Conservation (phyloP, 371 early-diverging fungal species). For the Zychaea mexicana region DNA sequence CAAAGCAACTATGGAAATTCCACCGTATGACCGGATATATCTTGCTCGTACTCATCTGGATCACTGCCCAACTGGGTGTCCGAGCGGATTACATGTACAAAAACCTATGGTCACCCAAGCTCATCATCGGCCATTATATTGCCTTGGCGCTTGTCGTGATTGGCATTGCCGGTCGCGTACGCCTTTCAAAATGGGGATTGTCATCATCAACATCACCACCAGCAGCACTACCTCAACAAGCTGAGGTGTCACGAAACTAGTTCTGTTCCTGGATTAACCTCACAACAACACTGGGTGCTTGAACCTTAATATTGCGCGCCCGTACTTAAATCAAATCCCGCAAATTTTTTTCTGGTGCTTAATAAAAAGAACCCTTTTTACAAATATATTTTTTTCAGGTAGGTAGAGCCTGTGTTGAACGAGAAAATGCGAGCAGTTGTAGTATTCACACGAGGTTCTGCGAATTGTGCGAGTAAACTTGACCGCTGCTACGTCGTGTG, state of each 20-base stretch:
- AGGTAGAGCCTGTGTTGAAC: too few species aligned
- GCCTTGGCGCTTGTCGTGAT: conserved; percentile 25
- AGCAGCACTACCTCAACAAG: too few species aligned
- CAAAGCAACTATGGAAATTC: conserved; percentile 34
- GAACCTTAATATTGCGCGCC: too few species aligned
- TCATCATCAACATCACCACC: neutral
- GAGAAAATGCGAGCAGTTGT: too few species aligned
- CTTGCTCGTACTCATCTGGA: conserved; percentile 22
- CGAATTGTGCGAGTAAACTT: too few species aligned
- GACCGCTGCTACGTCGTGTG: too few species aligned
- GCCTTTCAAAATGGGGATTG: conserved; percentile 21
- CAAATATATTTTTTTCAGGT: too few species aligned
- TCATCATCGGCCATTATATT: conserved; percentile 42
- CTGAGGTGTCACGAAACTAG: neutral
- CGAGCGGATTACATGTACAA: conserved; percentile 42
- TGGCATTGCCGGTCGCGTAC: conserved; percentile 28
- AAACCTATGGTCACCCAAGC: conserved; percentile 25
- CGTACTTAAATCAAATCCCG: too few species aligned
- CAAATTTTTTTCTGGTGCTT: too few species aligned
- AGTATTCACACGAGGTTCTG: too few species aligned
- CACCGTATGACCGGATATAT: conserved; percentile 42
- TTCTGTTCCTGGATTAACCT: neutral
- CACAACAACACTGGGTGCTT: too few species aligned
- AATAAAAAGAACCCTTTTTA: too few species aligned
- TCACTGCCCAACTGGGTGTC: conserved; percentile 43